These are phyloP conservation scores for Bretschneidera sinensis DNA, from an alignment of 345 rosid genomes.

Conservation along the genomic window DNA sequence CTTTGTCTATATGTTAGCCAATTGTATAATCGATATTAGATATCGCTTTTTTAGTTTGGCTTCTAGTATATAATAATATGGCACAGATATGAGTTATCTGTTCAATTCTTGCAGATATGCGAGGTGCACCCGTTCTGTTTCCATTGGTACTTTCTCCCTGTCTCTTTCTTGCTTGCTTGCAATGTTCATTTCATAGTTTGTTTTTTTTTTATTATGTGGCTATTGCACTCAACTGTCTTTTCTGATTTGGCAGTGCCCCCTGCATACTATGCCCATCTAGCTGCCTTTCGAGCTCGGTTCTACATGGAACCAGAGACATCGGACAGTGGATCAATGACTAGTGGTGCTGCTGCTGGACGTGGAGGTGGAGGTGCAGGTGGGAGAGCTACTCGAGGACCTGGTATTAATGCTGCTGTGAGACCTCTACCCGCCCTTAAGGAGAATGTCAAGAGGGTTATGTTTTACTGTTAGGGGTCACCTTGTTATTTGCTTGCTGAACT, in stretches of 20 bases:
- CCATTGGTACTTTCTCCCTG: conserved; percentile 58
- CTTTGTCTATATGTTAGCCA: too few relatives aligned
- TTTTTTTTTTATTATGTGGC: background rate
- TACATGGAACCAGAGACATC: conserved; percentile 99
- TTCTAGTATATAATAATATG: too few relatives aligned
- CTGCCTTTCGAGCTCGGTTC: conserved; percentile 96
- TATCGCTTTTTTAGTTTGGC: too few relatives aligned
- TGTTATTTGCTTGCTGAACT: too few relatives aligned
- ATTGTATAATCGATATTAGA: too few relatives aligned
- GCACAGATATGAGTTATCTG: too few relatives aligned
- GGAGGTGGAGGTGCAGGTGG: conserved; percentile 41
- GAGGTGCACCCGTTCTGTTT: conserved; percentile 94
- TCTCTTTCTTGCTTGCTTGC: too few relatives aligned
- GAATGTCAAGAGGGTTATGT: conserved; percentile 93
- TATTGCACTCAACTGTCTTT: background rate
- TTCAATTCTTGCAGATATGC: conserved; percentile 58
- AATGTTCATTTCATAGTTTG: background rate
- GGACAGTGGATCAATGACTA: conserved; percentile 91
- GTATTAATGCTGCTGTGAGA: conserved; percentile 61
- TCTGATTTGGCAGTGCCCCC: conserved; percentile 68
- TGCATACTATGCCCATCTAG: conserved; percentile 96
- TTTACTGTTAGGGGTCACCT: conserved; percentile 71
- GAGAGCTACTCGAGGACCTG: conserved; percentile 57
- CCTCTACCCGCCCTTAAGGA: conserved; percentile 93
- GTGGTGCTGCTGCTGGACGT: conserved; percentile 60